These are phyloP conservation scores for Talaromyces verruculosus DNA, from an alignment of 2,329 filamentous ascomycete genomes.

Conservation along the genomic window DNA sequence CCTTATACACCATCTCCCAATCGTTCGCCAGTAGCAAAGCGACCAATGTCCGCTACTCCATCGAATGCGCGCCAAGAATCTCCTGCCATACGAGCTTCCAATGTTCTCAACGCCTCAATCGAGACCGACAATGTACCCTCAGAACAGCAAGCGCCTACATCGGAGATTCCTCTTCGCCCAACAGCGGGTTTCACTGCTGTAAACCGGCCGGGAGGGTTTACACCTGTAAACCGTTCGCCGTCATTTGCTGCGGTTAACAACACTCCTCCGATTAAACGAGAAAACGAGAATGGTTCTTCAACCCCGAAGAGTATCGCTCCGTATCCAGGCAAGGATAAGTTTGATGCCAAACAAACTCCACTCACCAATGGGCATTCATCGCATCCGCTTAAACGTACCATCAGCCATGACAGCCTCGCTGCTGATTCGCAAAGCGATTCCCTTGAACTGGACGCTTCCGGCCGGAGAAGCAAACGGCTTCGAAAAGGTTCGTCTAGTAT, in stretches of 20 bases:
- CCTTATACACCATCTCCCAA: slow-evolving; percentile 78
- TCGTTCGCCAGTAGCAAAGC: slow-evolving; percentile 68
- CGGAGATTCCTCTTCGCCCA: slow-evolving; percentile 41
- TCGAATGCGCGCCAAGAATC: slow-evolving; percentile 61
- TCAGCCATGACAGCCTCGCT: slow-evolving; percentile 58
- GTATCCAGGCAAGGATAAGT: slow-evolving; percentile 38
- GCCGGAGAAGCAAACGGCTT: slow-evolving; percentile 84
- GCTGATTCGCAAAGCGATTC: slow-evolving; percentile 44
- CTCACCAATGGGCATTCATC: slow-evolving; percentile 52
- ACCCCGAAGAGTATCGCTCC: slow-evolving; percentile 65
- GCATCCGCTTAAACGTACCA: slow-evolving; percentile 72
- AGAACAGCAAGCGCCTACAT: slow-evolving; percentile 37
- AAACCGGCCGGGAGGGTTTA: slow-evolving; percentile 60
- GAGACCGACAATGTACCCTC: slow-evolving; percentile 33
- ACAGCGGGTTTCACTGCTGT: slow-evolving; percentile 68
- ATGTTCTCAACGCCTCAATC: slow-evolving; percentile 57
- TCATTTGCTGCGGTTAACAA: slow-evolving; percentile 47
- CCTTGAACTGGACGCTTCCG: slow-evolving; percentile 62
- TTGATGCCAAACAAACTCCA: slow-evolving; percentile 39
- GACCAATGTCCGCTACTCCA: slow-evolving; percentile 44
- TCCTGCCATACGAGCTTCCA: slow-evolving; percentile 61
- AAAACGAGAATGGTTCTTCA: slow-evolving; percentile 57
- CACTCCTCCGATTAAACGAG: slow-evolving; percentile 49
- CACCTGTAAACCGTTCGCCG: slow-evolving; percentile 57
- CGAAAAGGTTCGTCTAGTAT: slow-evolving; percentile 68